Evolutionary conservation across 495 filamentous ascomycete genomes (phyloP), one percentile per base, ranked within the genome.

Genomic region (Hypoxylon intermedium): DNA sequence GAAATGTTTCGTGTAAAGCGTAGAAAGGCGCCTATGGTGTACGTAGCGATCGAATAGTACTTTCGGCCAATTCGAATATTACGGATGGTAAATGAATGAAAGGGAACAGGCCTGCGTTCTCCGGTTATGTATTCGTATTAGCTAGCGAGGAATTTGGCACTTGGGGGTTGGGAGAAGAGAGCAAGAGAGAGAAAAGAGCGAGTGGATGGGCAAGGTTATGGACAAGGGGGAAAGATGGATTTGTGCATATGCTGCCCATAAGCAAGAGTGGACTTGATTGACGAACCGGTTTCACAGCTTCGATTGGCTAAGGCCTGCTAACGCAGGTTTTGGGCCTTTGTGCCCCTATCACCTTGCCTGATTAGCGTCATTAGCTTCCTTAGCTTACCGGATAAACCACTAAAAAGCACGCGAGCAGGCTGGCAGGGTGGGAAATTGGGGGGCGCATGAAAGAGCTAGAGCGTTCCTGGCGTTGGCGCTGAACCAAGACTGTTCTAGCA

Each of bases 221-320:
- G 73, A 70, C 72, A 70, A 69, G 68, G 51, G 61, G 65, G 69
- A 59, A 56, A 48, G 50, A 54, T 5, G 28, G 52, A 44, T 65
- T 51, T 48, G 59, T 33, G 63, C 51, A 59, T 34, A n/a, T n/a
- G n/a, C n/a, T n/a, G n/a, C n/a, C n/a, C n/a, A n/a, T 45, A 45
- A n/a, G 12, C 23, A 45, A 44, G 47, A n/a, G n/a, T n/a, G n/a
- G n/a, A n/a, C n/a, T n/a, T n/a, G n/a, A 49, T 26, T 57, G 24
- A 44, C 26, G n/a, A 28, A 30, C 3, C 3, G 24, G 24, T 26
- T 26, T 7, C 19, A 41, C 41, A 63, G 59, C 46, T 51, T 13
- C 15, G 21, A 51, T 52, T 50, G 43, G 54, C 45, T 50, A 52
- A 43, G 43, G 50, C 43, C 26, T 15, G 16, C 36, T 38, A 38